phyloP scores from a whole-genome alignment of 1,284 basidiomycete species.

The Clitocybe nebularis region DNA sequence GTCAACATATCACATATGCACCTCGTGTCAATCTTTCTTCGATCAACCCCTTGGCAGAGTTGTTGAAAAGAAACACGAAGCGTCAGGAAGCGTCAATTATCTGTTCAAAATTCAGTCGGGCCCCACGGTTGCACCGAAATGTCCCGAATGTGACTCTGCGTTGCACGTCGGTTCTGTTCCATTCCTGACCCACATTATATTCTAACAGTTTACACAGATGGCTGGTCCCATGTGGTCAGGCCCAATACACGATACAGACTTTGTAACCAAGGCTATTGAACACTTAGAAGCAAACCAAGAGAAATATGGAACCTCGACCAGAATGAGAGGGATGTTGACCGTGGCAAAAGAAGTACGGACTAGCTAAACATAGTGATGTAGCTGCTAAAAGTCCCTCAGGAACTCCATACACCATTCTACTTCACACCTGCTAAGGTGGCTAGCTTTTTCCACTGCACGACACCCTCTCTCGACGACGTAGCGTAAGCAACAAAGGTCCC shows the following conservation, averaged over 20 bases:
- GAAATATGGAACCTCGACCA: conserved; percentile 73
- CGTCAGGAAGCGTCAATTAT: conserved; percentile 51
- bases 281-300: conserved; percentile 62
- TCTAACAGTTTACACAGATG: conserved; percentile 39
- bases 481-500: conserved; percentile 48
- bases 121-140: conserved; percentile 64
- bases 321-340: conserved; percentile 96
- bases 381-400: conserved; percentile 41
- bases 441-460: conserved; percentile 78
- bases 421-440: conserved; percentile 86
- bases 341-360: conserved; percentile 77
- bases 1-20: conserved; percentile 79
- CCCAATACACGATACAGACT: conserved; percentile 76
- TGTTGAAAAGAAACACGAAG: conserved; percentile 52
- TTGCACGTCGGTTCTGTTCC: conserved; percentile 55
- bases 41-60: conserved; percentile 77
- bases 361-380: neutral
- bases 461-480: conserved; percentile 72
- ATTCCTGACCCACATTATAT: neutral
- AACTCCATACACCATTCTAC: conserved; percentile 82
- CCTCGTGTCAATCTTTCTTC: conserved; percentile 75
- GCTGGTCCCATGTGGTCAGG: conserved; percentile 98
- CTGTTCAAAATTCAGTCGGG: conserved; percentile 74
- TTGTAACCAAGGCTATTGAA: conserved; percentile 72
- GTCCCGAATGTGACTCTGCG: conserved; percentile 77